Evolutionary conservation across 768 basidiomycete genomes (phyloP), one percentile per base, ranked within the genome.

Genomic region (Agaricus blazei): DNA sequence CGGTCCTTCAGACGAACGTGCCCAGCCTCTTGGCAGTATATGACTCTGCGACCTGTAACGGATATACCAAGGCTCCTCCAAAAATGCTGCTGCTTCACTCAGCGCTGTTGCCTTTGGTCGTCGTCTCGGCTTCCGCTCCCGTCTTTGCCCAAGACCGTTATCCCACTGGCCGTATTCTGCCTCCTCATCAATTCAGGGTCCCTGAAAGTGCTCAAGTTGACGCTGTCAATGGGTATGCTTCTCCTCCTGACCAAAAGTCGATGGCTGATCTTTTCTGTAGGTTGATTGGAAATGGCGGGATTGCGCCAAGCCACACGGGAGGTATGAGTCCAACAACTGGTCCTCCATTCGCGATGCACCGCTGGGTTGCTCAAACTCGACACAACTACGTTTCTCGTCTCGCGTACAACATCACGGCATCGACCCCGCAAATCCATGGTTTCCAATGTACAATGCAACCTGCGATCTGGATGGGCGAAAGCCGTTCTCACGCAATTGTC

Each of bases 401-500:
- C 2, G 84, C 87, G 3, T 88, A 85, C 62, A 87, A 88, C 64
- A 26, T 55, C 28, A 48, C 54, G 9, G 54, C 48, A n/a, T 19
- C 19, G 24, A 61, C 57, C 4, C 80, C 90, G 1, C 83, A 87
- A 58, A 55, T 55, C 23, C 54, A 55, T 24, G 90, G 90, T 1
- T 90, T 91, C 60, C 81, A 86, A 41, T 88, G 80, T 7, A 91
- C 90, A 0, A 83, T 88, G 51, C 90, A 90, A 60, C 88, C 90
- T 8, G 90, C 90, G 0, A 90, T 93, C 36, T 91, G 89, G 90
- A 91, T 93, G 89, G 90, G 85, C 1, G 87, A 88, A 61, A 87
- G 82, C 58, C 87, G 78, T 0, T 78, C 79, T 46, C 78, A 83
- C 2, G 73, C 78, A 4, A 72, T 89, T 24, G 75, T 76, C n/a